Percentiles rank a stretch among this genome's conserved stretches.
These are phyloP conservation scores for Suhomyces kunorum DNA, from an alignment of 1,139 yeast genomes.

Conservation along the genomic window DNA sequence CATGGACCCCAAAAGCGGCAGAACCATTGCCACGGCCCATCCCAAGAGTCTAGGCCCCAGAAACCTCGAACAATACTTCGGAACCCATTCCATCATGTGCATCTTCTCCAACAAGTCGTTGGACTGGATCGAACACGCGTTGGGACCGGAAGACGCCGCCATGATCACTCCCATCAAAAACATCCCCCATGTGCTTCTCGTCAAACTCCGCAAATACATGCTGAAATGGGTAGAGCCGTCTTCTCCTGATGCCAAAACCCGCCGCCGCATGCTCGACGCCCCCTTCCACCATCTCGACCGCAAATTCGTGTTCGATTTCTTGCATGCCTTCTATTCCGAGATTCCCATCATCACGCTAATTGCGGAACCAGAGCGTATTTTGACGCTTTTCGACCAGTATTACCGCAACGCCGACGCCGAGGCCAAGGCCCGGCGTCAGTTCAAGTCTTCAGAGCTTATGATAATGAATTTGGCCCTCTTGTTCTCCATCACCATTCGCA, in stretches of 20 bases:
- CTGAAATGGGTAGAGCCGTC: slow-evolving; percentile 41
- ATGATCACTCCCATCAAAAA: slow-evolving; percentile 32
- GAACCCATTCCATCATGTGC: slow-evolving; percentile 42
- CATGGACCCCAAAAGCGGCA: neutral
- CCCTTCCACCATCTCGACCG: slow-evolving; percentile 35
- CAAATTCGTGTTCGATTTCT: slow-evolving; percentile 24
- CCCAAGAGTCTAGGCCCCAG: slow-evolving; percentile 1
- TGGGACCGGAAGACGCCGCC: slow-evolving; percentile 26
- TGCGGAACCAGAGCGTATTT: slow-evolving; percentile 13
- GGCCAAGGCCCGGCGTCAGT: slow-evolving; percentile 11
- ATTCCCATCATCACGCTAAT: slow-evolving; percentile 15
- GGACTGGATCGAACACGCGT: slow-evolving; percentile 33
- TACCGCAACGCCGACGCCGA: slow-evolving; percentile 15
- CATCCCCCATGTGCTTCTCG: slow-evolving; percentile 31
- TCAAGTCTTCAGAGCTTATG: slow-evolving; percentile 33
- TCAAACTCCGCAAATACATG: slow-evolving; percentile 23
- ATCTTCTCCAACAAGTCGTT: slow-evolving; percentile 40
- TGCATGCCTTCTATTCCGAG: slow-evolving; percentile 23
- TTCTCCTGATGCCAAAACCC: slow-evolving; percentile 23
- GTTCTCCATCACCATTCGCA: slow-evolving; percentile 26
- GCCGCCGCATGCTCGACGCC: slow-evolving; percentile 22
- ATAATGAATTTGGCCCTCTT: slow-evolving; percentile 36
- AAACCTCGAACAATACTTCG: slow-evolving; percentile 28
- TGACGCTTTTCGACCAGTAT: slow-evolving; percentile 20
- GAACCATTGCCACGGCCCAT: neutral